Conservation (phyloP, 768 basidiomycete species). For the Russula compacta region DNA sequence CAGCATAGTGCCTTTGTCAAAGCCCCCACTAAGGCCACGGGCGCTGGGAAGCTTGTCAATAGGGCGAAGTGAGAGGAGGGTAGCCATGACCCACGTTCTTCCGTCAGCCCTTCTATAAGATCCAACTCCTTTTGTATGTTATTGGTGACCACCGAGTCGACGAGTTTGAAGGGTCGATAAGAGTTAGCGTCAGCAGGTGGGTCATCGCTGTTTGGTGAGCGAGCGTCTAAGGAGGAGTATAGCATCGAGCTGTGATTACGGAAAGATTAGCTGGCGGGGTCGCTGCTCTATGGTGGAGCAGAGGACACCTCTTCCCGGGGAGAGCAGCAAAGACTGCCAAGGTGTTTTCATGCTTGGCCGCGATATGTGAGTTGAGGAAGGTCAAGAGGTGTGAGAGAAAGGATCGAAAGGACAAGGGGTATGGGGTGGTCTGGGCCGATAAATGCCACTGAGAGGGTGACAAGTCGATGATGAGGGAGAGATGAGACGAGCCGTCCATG, state of each 20-base stretch:
- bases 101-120: conserved; percentile 36
- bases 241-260: conserved; percentile 51
- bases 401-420: conserved; percentile 51
- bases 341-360: conserved; percentile 83
- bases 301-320: conserved; percentile 65
- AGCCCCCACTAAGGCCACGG: conserved; percentile 75
- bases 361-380: conserved; percentile 90
- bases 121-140: conserved; percentile 58
- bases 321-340: conserved; percentile 88
- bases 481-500: conserved; percentile 50
- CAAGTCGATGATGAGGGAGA: conserved; percentile 80
- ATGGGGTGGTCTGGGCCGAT: conserved; percentile 39
- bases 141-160: conserved; percentile 57
- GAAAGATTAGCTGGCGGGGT: not conserved
- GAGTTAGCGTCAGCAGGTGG: conserved; percentile 58
- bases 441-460: conserved; percentile 82
- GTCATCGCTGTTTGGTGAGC: conserved; percentile 29
- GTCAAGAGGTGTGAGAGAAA: conserved; percentile 84
- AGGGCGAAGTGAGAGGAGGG: conserved; percentile 11
- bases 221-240: conserved; percentile 57
- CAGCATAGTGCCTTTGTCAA: conserved; percentile 90
- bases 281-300: not conserved
- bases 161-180: conserved; percentile 74
- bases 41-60: conserved; percentile 30
- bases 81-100: conserved; percentile 37